Base-by-base conservation (phyloP, 345 rosid species). In the Draba incana region DNA sequence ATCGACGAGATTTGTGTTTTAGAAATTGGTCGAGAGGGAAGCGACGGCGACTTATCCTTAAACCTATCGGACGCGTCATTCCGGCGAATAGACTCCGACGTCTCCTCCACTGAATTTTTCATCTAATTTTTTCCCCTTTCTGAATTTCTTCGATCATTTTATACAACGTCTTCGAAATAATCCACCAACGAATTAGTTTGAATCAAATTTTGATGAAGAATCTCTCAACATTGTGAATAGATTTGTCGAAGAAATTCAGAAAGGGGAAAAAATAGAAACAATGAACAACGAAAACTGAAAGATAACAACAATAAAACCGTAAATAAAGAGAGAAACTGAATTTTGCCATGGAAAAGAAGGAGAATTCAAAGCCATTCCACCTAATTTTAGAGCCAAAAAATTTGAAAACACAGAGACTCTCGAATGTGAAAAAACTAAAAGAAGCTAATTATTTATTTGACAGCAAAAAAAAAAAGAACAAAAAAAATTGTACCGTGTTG, bases 31-130 rank as follows among this genome's bases (percentile, higher is more conserved):
- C 85, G 86, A 5, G 88, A 72, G 15, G 98, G 93, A 83, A 92
- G 75, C 56, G 88, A 88, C 10, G 97, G 88, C 0, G 93, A 92
- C 68, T 81, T 70, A 66, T 90, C 96, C 68, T 75, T 88, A 4
- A 86, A 81, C 74, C 78, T 84, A 70, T 83, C 96, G 4, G 55
- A 68, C 57, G 81, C 84, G 33, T 87, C 92, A 14, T 64, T 79
- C 66, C 71, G 78, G 56, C 83, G 71, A 27, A 85, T 81, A 9
- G 88, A 81, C 8, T 82, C 95, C 48, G 82, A 55, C 92, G 82
- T 85, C 77, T 80, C 98, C 84, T 85, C 92, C 55, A 86, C 58
- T n/a, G 96, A 88, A 69, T 83, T 84, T 66, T 83, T 84, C 33
- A 76, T 70, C 20, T 20, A 20, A 20, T 20, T 20, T 20, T 20